Evolutionary conservation across 2,329 filamentous ascomycete genomes (phyloP), one percentile per base, ranked within the genome.

Genomic region (Trichophaea hybrida): DNA sequence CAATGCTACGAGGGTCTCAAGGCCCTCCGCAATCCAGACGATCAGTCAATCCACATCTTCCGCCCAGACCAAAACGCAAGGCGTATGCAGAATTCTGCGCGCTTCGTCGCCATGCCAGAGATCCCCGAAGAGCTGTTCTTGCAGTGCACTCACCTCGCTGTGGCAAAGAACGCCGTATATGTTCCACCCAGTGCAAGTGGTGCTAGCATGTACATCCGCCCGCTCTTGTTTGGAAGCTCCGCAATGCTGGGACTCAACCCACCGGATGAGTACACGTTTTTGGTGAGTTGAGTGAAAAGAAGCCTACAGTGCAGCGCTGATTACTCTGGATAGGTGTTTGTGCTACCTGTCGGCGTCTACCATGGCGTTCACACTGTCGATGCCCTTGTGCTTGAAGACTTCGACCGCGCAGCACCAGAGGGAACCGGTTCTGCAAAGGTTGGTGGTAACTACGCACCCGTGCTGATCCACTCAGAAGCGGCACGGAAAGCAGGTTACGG

Each of bases 1-100:
- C 93, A 97, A 75, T 91, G 88, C 69, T 98, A 94, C 77, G 93
- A 98, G 73, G 93, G 93, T n/a, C 82, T 97, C 72, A 97, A 97
- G 74, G 90, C 91, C 58, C 96, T 96, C 79, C 88, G 91, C 64
- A 77, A 78, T 1, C 86, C 88, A 15, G 76, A 79, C 60, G 81
- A 85, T 72, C 71, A 77, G 61, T 74, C 75, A 61, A 90, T 97
- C 74, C 81, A 83, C 71, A 81, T 97, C 72, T 97, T 97, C 81
- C 85, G 91, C 4, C 87, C 91, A 0, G 79, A 84, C 69, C 82
- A 84, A 70, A 97, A 97, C 72, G 93, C 90, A 40, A 73, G 75
- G 46, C 87, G 91, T 61, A 81, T 97, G 77, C 85, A 88, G 71
- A 83, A 89, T 75, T 93, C 86, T 12, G 88, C 88, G 49, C 81